phyloP scores from a whole-genome alignment of 2,329 filamentous ascomycete species.

The Colletotrichum scovillei region DNA sequence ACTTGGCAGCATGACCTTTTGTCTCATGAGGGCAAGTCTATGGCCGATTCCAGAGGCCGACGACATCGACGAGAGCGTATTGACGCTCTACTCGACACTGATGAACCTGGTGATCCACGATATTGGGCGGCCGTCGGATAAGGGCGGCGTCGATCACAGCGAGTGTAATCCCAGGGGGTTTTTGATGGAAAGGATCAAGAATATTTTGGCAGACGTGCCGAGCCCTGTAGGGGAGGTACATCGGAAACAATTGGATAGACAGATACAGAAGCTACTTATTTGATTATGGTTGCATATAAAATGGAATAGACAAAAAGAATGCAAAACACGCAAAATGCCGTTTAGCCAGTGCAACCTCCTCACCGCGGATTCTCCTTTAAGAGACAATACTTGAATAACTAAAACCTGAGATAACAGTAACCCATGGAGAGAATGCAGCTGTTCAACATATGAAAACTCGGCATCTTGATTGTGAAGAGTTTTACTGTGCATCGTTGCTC shows the following conservation, averaged over 20 bases:
- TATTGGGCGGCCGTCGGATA: constrained; percentile 36
- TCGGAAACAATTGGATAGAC: constrained; percentile 28
- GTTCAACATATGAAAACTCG: no score
- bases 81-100: constrained; percentile 39
- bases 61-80: constrained; percentile 40
- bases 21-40: constrained; percentile 45
- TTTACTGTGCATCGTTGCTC: no score
- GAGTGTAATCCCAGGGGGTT: constrained; percentile 39
- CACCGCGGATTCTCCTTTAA: no score
- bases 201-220: constrained; percentile 37
- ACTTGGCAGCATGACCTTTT: constrained; percentile 48
- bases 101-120: constrained; percentile 43
- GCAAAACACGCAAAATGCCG: no score
- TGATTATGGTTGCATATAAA: background rate
- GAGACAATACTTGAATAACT: no score
- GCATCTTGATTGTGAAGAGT: no score
- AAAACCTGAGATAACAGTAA: no score
- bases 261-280: constrained; percentile 25
- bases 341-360: no score
- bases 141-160: constrained; percentile 35
- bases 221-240: constrained; percentile 28
- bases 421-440: no score
- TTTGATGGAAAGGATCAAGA: constrained; percentile 37
- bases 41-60: constrained; percentile 45
- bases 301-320: background rate